phyloP scores from a whole-genome alignment of 2,329 filamentous ascomycete genomes.

The Nectriaceae sp. region DNA sequence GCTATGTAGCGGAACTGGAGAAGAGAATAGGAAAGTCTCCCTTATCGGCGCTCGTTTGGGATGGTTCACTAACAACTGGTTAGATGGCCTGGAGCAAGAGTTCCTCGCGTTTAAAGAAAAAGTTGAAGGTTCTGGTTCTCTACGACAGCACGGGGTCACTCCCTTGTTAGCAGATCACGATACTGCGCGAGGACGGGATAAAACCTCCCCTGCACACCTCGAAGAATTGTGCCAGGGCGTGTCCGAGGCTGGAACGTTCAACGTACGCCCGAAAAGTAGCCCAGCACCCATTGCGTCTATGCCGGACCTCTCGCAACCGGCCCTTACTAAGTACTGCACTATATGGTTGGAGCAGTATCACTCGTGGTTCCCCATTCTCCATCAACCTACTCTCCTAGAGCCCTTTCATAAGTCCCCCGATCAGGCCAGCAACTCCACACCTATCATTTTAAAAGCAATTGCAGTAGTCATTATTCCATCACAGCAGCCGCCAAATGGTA shows the following conservation, averaged over 20 bases:
- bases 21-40: constrained; percentile 2
- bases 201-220: no score
- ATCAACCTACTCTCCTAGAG: constrained; percentile 5
- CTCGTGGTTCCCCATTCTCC: constrained; percentile 11
- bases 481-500: neutral
- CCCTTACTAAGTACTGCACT: neutral
- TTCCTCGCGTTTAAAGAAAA: constrained; percentile 4
- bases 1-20: constrained; percentile 7
- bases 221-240: no score
- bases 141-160: no score
- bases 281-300: no score
- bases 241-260: no score
- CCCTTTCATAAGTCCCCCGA: constrained; percentile 2
- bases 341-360: constrained; percentile 11
- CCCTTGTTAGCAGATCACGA: no score
- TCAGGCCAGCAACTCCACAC: neutral
- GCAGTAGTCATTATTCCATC: constrained; percentile 5
- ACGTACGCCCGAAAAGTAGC: no score
- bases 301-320: neutral
- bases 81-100: constrained; percentile 4
- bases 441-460: constrained; percentile 6
- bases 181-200: no score
- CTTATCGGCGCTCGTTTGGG: neutral
- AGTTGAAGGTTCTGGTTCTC: constrained; percentile 1
- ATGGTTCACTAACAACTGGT: neutral